phyloP scores from a whole-genome alignment of 148 eudicot genomes.

The Rhododendron molle region DNA sequence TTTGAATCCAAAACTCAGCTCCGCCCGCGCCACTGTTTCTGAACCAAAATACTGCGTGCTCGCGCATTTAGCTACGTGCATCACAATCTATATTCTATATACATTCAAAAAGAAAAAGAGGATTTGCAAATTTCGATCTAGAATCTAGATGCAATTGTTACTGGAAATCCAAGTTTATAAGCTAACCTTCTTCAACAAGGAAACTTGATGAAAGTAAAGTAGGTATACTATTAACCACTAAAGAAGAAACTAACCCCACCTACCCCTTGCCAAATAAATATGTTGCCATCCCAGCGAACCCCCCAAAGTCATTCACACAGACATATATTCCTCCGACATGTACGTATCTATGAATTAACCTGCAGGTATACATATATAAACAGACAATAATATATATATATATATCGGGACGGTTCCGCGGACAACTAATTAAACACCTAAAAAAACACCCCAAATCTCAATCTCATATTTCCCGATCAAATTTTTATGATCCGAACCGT shows the following conservation, averaged over 20 bases:
- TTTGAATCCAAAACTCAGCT: neutral
- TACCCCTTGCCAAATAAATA: slow-evolving; percentile 10
- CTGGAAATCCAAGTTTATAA: slow-evolving; percentile 6
- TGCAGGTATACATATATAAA: neutral
- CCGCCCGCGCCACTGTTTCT: neutral
- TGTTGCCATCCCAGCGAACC: neutral
- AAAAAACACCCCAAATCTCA: too few relatives aligned
- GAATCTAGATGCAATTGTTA: neutral
- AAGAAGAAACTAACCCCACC: slow-evolving; percentile 13
- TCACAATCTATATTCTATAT: neutral
- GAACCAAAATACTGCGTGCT: neutral
- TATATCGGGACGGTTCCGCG: too few relatives aligned
- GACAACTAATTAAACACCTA: too few relatives aligned
- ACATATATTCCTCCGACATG: neutral
- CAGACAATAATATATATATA: neutral
- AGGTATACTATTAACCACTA: slow-evolving; percentile 9
- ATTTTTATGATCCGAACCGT: too few relatives aligned
- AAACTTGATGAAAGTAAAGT: slow-evolving; percentile 4
- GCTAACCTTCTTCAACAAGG: slow-evolving; percentile 5
- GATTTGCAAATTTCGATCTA: too few relatives aligned
- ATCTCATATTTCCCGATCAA: too few relatives aligned
- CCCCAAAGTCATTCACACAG: neutral
- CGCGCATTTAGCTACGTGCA: neutral
- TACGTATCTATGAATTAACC: neutral
- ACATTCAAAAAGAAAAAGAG: neutral